Evolutionary conservation across 805 yeast species (phyloP), one percentile per base, ranked within the genome.

Genomic region (Kodamaea jinghongensis): DNA sequence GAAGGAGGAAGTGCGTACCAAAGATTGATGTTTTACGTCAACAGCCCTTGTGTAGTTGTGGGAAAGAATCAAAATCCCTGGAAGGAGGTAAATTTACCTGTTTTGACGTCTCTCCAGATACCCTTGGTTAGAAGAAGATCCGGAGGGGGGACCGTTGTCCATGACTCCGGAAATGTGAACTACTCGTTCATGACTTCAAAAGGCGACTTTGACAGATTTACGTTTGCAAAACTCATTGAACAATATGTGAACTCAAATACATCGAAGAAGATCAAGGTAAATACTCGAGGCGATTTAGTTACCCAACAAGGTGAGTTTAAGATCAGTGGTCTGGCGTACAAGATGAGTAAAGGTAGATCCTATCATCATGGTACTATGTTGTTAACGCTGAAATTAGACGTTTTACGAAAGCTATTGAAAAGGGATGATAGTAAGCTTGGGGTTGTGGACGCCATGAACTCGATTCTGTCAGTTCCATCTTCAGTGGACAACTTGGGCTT

Each of bases 121-220:
- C 91, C 95, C 0, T 54, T 90, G 6, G 56, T 93, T 4, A 69
- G 99, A 49, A 69, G 99, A 41, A 67, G 75, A 34, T 82, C 93
- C 6, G 99, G 99, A 0, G 99, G 99, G 2, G 99, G 99, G 0
- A 80, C 97, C 0, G 99, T 93, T 1, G 96, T 89, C 8, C 99
- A 93, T 58, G 99, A 91, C 60, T 48, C 71, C 4, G 96, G 97
- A 0, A 93, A 93, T 52, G 79, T 83, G 13, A 93, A 93, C 55
- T 93, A 83, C 60, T 82, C 95, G 4, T 88, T 77, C 52, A 79
- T 91, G 67, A 79, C 86, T 7, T 70, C 86, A 3, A 75, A 86
- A 45, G 73, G 70, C 9, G 73, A 72, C 2, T 93, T 93, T 55
- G 69, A 75, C 63, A 55, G 95, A 48, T 65, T 69, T 38, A 65